Evolutionary conservation across 768 basidiomycete species (phyloP).

Genomic region (Leucocoprinus birnbaumii): DNA sequence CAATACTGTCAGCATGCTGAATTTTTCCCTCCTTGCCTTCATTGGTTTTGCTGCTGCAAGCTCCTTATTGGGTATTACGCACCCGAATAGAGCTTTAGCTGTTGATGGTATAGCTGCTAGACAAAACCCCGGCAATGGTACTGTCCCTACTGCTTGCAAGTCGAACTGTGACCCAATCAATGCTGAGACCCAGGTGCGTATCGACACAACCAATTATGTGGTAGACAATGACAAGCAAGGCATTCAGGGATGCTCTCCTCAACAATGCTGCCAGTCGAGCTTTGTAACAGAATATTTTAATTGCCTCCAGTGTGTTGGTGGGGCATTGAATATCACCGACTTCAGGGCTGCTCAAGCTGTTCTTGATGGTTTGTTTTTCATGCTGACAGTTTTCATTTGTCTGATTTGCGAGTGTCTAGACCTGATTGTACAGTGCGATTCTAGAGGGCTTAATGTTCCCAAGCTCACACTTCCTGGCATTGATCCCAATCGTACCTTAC

Average conservation of each 20-base stretch:
- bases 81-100: neutral
- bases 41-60: neutral
- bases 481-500: constrained; percentile 21
- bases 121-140: constrained; percentile 17
- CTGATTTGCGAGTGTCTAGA: neutral
- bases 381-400: neutral
- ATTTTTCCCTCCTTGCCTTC: neutral
- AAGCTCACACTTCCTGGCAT: constrained; percentile 27
- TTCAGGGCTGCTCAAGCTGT: constrained; percentile 24
- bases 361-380: constrained; percentile 21
- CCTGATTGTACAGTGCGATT: constrained; percentile 8
- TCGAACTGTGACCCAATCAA: constrained; percentile 27
- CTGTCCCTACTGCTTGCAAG: constrained; percentile 29
- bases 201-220: neutral
- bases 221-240: neutral
- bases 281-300: constrained; percentile 30
- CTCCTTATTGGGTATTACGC: neutral
- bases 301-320: constrained; percentile 32
- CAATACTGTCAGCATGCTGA: neutral
- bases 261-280: constrained; percentile 25
- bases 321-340: constrained; percentile 21
- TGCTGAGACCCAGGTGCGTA: constrained; percentile 19
- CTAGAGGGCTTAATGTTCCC: constrained; percentile 16
- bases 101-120: constrained; percentile 11
- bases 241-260: constrained; percentile 7